These are phyloP conservation scores for Casaregolazyma lundiana DNA, from an alignment of 1,139 yeast species.

Conservation along the genomic window DNA sequence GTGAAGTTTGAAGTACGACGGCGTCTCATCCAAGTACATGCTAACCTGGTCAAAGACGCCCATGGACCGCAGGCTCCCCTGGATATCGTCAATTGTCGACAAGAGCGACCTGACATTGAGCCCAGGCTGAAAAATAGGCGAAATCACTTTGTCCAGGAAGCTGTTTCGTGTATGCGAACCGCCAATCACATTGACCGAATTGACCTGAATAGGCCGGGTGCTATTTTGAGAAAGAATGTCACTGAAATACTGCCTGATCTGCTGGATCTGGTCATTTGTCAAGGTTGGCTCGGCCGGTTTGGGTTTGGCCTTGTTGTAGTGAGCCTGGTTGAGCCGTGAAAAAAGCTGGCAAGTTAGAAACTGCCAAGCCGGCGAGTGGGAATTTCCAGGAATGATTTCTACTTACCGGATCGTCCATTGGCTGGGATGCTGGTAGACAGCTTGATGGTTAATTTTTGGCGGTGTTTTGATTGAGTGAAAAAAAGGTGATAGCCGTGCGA, in stretches of 20 bases:
- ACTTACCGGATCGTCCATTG: conserved; percentile 18
- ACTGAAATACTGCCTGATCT: conserved; percentile 14
- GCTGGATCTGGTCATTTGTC: conserved; percentile 10
- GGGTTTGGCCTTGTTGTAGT: conserved; percentile 13
- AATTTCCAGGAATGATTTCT: background rate
- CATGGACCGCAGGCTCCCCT: conserved; percentile 15
- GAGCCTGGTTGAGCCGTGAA: conserved; percentile 16
- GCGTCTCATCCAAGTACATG: conserved; percentile 15
- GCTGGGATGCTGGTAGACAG: too few species aligned
- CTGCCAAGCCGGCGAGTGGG: background rate
- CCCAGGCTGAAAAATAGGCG: conserved; percentile 17
- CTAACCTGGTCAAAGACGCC: conserved; percentile 20
- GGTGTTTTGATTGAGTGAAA: background rate
- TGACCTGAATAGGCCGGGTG: conserved; percentile 15
- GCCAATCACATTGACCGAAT: conserved; percentile 18
- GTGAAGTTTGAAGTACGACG: conserved; percentile 7
- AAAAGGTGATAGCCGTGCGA: background rate
- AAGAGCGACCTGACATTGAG: conserved; percentile 14
- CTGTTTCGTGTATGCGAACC: conserved; percentile 16
- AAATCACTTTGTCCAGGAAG: conserved; percentile 19
- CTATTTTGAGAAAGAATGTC: conserved; percentile 14
- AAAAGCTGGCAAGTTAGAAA: conserved; percentile 12
- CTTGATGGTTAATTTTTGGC: too few species aligned
- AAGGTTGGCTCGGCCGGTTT: conserved; percentile 7
- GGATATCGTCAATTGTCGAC: conserved; percentile 17